phyloP scores from a whole-genome alignment of 106 monocot species.

The Dendrobium chrysotoxum region DNA sequence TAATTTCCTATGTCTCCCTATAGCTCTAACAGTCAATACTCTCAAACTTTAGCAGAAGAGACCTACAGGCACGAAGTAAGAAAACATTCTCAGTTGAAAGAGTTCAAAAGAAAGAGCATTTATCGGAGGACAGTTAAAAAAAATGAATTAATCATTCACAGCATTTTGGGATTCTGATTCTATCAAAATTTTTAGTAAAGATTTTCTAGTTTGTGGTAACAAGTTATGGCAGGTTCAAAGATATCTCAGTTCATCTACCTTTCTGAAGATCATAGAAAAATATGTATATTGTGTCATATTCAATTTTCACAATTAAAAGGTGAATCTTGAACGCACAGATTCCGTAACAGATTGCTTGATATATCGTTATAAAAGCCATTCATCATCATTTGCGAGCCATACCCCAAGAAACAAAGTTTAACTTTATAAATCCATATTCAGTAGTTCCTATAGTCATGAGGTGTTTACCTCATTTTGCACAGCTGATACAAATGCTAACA shows the following conservation, averaged over 20 bases:
- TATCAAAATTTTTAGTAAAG: background rate
- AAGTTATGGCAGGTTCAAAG: too few species aligned
- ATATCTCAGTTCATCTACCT: too few species aligned
- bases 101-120: too few species aligned
- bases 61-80: constrained; percentile 18
- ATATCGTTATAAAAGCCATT: background rate
- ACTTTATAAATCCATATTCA: background rate
- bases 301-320: background rate
- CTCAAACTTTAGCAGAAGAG: constrained; percentile 18
- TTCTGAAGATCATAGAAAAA: too few species aligned
- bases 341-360: background rate
- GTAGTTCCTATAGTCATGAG: background rate
- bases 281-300: background rate
- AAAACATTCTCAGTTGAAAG: too few species aligned
- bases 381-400: background rate
- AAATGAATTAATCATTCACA: background rate
- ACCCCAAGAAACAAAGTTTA: too few species aligned
- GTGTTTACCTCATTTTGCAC: background rate
- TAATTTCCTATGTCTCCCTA: background rate
- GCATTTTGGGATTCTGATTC: background rate
- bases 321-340: background rate
- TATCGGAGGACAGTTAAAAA: too few species aligned
- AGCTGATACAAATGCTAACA: background rate
- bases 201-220: background rate
- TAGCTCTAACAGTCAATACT: background rate